Evolutionary conservation across 768 basidiomycete genomes (phyloP), one percentile per base, ranked within the genome.

Genomic region (Tephrocybe rancida): DNA sequence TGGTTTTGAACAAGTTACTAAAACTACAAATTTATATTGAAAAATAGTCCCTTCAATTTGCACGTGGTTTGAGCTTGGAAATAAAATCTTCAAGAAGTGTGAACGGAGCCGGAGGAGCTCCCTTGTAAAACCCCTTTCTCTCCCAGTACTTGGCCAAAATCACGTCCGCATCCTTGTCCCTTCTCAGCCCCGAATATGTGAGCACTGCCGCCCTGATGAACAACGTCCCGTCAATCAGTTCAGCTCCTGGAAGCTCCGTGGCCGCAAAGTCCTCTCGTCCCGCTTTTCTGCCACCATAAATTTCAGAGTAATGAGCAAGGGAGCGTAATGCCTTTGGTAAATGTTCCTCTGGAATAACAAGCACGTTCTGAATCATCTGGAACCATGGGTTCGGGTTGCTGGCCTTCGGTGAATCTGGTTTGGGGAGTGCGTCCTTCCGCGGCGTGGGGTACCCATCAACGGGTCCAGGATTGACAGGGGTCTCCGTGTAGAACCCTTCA

Each of bases 311-410:
- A 55, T 71, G 68, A 10, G 73, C 69, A 1, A 80, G 63, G 0
- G 76, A 59, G 29, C 79, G 68, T 44, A 74, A 63, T 1, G 67
- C 35, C 53, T 77, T 78, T 1, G 71, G 62, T 14, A 76, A 54
- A 52, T 77, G 75, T 34, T 88, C 84, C 56, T 85, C 81, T 0
- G 83, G 83, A 58, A 87, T 79, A 2, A 77, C 74, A 37, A 86
- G 64, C 2, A 81, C 70, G 5, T 73, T 74, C 45, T 83, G 72
- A 27, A 87, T 62, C 52, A 88, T 66, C 16, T 79, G 70, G 11
- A 80, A 72, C 88, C 86, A 89, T 2, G 80, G 73, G 55, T 87
- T 85, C 11, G 84, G 78, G 18, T 66, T 73, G 24, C 63, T 29
- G 2, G 73, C 69, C 47, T 65, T 67, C 9, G 62, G 65, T 24